phyloP scores from a whole-genome alignment of 139 green algal species.

The Volvox reticuliferus region DNA sequence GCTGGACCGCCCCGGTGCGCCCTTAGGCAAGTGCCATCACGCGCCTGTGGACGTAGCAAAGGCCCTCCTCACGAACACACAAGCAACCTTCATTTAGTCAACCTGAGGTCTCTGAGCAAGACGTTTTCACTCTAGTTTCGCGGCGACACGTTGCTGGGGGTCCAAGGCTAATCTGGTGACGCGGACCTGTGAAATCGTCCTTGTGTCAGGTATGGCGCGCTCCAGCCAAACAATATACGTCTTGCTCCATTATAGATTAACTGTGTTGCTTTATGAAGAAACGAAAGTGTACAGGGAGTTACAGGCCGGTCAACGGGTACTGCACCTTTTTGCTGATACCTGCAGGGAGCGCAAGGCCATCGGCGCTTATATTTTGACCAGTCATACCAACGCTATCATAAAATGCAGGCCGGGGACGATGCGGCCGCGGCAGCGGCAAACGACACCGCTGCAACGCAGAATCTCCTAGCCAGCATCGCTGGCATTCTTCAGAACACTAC shows the following conservation, averaged over 20 bases:
- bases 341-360: neutral
- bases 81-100: neutral
- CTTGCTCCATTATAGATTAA: no score
- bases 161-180: conserved; percentile 22
- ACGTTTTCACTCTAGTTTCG: neutral
- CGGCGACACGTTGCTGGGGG: neutral
- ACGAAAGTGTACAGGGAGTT: neutral
- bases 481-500: conserved; percentile 12
- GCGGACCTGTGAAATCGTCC: neutral
- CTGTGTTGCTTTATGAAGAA: neutral
- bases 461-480: conserved; percentile 3
- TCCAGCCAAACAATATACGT: neutral
- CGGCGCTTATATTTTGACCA: neutral
- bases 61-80: neutral
- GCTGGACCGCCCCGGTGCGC: neutral
- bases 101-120: neutral
- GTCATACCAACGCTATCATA: neutral
- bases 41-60: neutral
- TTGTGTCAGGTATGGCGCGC: neutral
- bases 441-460: conserved; percentile 8
- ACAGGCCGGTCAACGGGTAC: conserved; percentile 8
- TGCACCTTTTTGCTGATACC: neutral
- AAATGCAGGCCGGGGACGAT: conserved; percentile 5
- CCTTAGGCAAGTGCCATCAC: neutral
- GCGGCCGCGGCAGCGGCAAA: neutral